phyloP scores from a whole-genome alignment of 345 rosid species.

The Populus davidiana region DNA sequence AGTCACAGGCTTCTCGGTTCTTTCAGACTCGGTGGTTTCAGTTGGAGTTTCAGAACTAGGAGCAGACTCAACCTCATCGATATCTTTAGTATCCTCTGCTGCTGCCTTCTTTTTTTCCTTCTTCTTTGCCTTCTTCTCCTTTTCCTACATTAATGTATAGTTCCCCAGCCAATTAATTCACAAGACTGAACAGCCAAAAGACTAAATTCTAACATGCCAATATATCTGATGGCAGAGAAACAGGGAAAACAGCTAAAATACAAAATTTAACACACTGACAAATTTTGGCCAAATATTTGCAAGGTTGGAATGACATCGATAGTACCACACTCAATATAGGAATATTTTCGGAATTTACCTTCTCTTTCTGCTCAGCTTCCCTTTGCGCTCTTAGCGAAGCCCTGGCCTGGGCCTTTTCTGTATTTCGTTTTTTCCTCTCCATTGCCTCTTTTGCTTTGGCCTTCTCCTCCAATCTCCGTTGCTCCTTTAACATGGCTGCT shows the following conservation, averaged over 20 bases:
- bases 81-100: conserved; percentile 21
- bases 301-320: neutral
- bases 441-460: conserved; percentile 77
- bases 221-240: neutral
- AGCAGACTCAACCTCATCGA: conserved; percentile 31
- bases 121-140: conserved; percentile 75
- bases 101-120: conserved; percentile 53
- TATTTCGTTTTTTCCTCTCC: conserved; percentile 68
- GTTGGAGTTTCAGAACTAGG: conserved; percentile 27
- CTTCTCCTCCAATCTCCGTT: conserved; percentile 62
- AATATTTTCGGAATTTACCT: conserved; percentile 37
- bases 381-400: conserved; percentile 61
- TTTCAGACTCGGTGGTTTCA: conserved; percentile 44
- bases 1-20: conserved; percentile 23
- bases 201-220: neutral
- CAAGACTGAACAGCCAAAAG: too few relatives aligned
- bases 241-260: neutral
- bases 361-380: conserved; percentile 77
- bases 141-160: conserved; percentile 46
- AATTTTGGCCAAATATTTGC: neutral
- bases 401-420: conserved; percentile 72
- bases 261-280: neutral
- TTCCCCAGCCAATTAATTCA: neutral
- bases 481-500: conserved; percentile 58
- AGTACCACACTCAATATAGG: neutral